These are phyloP conservation scores for Artemisia argyi DNA, from an alignment of 129 eudicot species.

Conservation along the genomic window DNA sequence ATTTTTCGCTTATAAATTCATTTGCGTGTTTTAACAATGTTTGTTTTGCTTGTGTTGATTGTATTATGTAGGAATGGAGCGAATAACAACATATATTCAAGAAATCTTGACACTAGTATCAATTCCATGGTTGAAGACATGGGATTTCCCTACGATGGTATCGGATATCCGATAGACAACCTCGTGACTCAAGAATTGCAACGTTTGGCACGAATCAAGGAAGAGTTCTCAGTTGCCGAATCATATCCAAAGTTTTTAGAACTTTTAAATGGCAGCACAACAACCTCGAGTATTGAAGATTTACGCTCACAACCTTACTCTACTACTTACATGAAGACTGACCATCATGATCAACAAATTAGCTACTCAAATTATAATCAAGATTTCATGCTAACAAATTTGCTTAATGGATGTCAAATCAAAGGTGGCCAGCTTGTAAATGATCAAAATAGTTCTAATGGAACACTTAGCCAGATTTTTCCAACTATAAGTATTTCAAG, in stretches of 20 bases:
- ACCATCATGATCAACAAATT: constrained; percentile 28
- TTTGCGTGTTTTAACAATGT: not conserved
- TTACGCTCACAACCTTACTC: constrained; percentile 9
- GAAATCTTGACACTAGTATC: constrained; percentile 9
- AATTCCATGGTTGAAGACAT: constrained; percentile 51
- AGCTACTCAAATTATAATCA: constrained; percentile 30
- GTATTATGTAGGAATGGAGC: constrained; percentile 9
- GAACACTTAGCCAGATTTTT: constrained; percentile 53
- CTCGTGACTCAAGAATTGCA: constrained; percentile 34
- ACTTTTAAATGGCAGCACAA: constrained; percentile 42
- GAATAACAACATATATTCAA: constrained; percentile 25
- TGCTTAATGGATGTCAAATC: constrained; percentile 34
- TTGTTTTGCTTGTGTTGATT: not conserved
- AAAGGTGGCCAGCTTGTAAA: constrained; percentile 30
- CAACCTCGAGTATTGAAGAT: constrained; percentile 41
- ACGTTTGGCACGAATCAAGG: constrained; percentile 46
- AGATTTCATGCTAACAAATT: constrained; percentile 39
- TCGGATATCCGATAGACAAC: constrained; percentile 32
- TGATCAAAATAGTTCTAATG: constrained; percentile 29
- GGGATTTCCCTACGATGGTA: constrained; percentile 38
- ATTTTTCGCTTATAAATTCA: not conserved
- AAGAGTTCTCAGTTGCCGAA: constrained; percentile 38
- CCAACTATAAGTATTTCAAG: constrained; percentile 63
- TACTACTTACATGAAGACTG: constrained; percentile 31
- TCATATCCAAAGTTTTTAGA: constrained; percentile 50